Percentiles rank a stretch among this genome's conserved stretches.
phyloP scores from a whole-genome alignment of 2,329 filamentous ascomycete species.

The Ascochyta fabae region DNA sequence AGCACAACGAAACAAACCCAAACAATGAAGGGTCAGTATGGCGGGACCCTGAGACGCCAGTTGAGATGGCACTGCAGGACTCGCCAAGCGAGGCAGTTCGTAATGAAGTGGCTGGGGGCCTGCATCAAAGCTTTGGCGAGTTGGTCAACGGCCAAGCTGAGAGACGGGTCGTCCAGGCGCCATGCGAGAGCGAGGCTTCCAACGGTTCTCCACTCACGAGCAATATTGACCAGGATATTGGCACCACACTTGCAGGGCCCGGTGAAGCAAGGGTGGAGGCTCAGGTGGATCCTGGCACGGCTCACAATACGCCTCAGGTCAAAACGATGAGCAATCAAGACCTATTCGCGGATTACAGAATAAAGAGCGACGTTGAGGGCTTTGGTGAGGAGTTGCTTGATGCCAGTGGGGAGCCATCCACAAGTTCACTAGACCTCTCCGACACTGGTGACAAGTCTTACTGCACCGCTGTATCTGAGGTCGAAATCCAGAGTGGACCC shows the following conservation, averaged over 20 bases:
- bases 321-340: not conserved
- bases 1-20: not conserved
- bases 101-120: not conserved
- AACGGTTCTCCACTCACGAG: not conserved
- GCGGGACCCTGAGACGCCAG: not conserved
- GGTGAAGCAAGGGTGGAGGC: not conserved
- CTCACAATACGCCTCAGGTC: not conserved
- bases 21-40: not conserved
- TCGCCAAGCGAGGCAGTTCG: not conserved
- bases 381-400: not conserved
- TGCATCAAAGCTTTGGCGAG: not conserved
- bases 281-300: constrained; percentile 2
- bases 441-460: not conserved
- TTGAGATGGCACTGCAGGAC: not conserved
- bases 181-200: not conserved
- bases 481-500: not conserved
- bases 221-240: not conserved
- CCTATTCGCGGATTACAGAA: not conserved
- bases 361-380: not conserved
- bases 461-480: not conserved
- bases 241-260: not conserved
- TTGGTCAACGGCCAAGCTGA: not conserved
- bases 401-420: not conserved
- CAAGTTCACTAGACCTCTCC: not conserved
- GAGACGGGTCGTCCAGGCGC: not conserved